Evolutionary conservation across 192 early-diverging fungal species (phyloP).

Genomic region (Gryganskiella cystojenkinii): DNA sequence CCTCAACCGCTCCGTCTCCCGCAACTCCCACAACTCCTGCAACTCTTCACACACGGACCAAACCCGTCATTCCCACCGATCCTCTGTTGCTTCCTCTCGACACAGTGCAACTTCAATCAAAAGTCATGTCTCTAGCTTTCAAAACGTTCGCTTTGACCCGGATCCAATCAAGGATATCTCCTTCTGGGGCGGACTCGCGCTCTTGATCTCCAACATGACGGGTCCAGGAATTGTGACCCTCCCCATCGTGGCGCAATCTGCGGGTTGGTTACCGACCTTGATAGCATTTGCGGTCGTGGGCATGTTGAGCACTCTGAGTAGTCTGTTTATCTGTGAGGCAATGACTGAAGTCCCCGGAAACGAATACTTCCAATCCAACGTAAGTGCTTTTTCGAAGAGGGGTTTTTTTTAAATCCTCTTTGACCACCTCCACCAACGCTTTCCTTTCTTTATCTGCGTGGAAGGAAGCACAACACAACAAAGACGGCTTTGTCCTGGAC

Average conservation of each 20-base stretch:
- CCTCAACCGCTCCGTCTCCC: slow-evolving; percentile 22
- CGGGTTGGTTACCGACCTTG: slow-evolving; percentile 53
- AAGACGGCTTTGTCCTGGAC: too few relatives aligned
- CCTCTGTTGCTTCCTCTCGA: slow-evolving; percentile 20
- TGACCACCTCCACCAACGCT: neutral
- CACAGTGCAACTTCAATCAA: slow-evolving; percentile 21
- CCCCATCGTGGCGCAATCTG: slow-evolving; percentile 41
- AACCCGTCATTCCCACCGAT: slow-evolving; percentile 11
- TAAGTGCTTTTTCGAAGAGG: slow-evolving; percentile 2
- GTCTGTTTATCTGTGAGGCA: slow-evolving; percentile 76
- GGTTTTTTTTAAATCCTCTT: too few relatives aligned
- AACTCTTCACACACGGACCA: too few relatives aligned
- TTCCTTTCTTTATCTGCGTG: neutral
- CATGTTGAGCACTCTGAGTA: slow-evolving; percentile 67
- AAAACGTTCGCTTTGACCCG: slow-evolving; percentile 46
- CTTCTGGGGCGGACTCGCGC: slow-evolving; percentile 54
- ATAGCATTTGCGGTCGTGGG: slow-evolving; percentile 67
- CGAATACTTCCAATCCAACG: slow-evolving; percentile 71
- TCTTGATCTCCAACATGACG: slow-evolving; percentile 57
- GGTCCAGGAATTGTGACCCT: slow-evolving; percentile 53
- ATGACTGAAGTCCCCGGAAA: slow-evolving; percentile 78
- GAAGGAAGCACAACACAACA: too few relatives aligned
- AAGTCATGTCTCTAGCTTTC: slow-evolving; percentile 47
- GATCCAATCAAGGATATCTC: slow-evolving; percentile 55
- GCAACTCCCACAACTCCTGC: neutral